Evolutionary conservation across 305 asterid species (phyloP), one percentile per base, ranked within the genome.

Genomic region (Solanum hybrid): DNA sequence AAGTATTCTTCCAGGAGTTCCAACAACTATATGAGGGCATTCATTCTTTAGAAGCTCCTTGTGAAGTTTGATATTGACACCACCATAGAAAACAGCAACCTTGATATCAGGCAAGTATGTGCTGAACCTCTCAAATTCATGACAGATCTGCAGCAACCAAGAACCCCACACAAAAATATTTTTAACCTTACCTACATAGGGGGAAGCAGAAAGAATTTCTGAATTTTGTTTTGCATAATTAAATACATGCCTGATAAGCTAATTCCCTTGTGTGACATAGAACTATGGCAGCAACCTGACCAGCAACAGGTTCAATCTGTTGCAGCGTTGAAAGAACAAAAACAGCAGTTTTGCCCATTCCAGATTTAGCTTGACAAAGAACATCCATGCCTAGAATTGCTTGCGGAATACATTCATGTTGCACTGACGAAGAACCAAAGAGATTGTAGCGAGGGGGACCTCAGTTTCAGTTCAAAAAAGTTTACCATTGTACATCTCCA

Each of bases 331-430:
- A 97, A 79, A 97, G 95, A 78, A 95, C 98, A 93, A 97, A 97
- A 11, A 96, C 98, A 86, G 99, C 98, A 57, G 98, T 97, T 90
- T 96, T 96, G 78, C 99, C 99, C 99, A 97, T 97, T 70, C 99
- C 99, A 87, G 99, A 97, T 93, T 97, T 97, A 2, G 99, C 99
- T 94, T 97, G 99, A 92, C 98, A 97, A 82, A 97, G 94, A 79
- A 97, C 98, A 91, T 97, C 99, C 99, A 97, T 95, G 87, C 99
- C 99, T 93, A 97, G 90, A 91, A 94, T 97, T 68, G 99, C 99
- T 97, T 96, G 99, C 29, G 99, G 99, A 86, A 97, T 97, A 93
- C 99, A 96, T 93, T 97, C 99, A 8, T 97, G 99, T 97, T 97
- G 99, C 91, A 97, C 99, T 97, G 95, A 91, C 92, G 98, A 96